Evolutionary conservation across 345 rosid species (phyloP), one percentile per base, ranked within the genome.

Genomic region (Garcia nutans): DNA sequence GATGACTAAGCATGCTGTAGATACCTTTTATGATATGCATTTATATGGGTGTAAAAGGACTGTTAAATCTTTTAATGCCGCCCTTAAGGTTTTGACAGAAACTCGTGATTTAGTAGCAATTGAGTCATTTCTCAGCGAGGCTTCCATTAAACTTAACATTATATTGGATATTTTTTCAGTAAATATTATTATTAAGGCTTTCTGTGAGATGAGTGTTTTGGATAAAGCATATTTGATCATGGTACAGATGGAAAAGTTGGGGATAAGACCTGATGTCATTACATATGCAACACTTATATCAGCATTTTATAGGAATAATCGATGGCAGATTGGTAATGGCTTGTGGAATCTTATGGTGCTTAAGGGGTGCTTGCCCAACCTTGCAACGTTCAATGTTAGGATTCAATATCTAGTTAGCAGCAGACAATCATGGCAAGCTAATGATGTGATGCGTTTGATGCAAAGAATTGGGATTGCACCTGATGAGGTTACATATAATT

Each of bases 321-420:
- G 80, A 44, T 78, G 75, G 33, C 83, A 86, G 82, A 78, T 91
- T 78, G 90, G 92, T 59, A 89, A 91, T 60, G 96, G 97, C 19
- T 67, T 91, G 77, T 93, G 97, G 97, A 93, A 91, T 77, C 89
- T 82, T 76, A 91, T 91, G 96, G 84, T 91, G 71, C 89, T 76
- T 69, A 91, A 85, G 81, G 89, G 97, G 3, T 89, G 96, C 70
- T 84, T 56, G 60, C 97, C 97, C 49, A 89, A 88, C 85, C 85
- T 89, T 74, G 83, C 94, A 31, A 89, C 93, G 45, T 93, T 88
- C 81, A 93, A 91, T 72, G 91, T 82, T 72, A 88, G 94, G 85
- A 87, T 93, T 79, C 94, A 91, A 82, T 83, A 81, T 84, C 76
- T 93, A 84, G 89, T 90, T 65, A 82, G 86, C 62, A 80, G 82